Evolutionary conservation across 2,329 filamentous ascomycete species (phyloP).

Genomic region (Lecanicillium sp.): DNA sequence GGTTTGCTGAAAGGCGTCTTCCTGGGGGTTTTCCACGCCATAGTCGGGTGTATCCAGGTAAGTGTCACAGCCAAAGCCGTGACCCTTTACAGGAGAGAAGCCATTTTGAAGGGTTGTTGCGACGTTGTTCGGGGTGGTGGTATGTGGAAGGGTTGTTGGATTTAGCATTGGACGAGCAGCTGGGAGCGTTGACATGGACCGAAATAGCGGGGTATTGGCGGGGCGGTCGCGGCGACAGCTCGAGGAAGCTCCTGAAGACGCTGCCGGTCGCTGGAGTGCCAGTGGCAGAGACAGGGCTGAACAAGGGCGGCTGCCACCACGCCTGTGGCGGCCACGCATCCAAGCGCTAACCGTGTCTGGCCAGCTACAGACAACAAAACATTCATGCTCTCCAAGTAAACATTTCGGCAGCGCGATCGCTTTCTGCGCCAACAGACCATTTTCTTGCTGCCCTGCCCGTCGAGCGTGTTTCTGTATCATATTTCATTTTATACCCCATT

Average conservation of each 20-base stretch:
- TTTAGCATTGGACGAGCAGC: not conserved
- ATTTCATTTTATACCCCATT: too few relatives aligned
- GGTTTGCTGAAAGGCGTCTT: constrained; percentile 36
- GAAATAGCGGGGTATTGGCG: constrained; percentile 1
- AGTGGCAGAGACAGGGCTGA: not conserved
- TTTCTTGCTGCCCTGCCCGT: too few relatives aligned
- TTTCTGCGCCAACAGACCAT: too few relatives aligned
- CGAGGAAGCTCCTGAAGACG: constrained; percentile 2
- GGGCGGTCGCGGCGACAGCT: not conserved
- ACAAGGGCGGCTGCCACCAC: not conserved
- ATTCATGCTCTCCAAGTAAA: not conserved
- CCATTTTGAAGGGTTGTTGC: constrained; percentile 28
- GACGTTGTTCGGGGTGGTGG: not conserved
- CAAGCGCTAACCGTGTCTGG: not conserved
- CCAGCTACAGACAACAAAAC: not conserved
- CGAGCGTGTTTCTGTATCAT: too few relatives aligned
- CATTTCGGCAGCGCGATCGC: not conserved
- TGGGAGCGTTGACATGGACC: not conserved
- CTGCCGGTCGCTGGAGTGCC: too few relatives aligned
- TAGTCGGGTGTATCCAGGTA: constrained; percentile 28
- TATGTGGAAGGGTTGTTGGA: constrained; percentile 2
- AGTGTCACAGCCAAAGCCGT: constrained; percentile 47
- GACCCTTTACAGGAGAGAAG: constrained; percentile 38
- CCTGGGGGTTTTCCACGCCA: constrained; percentile 45
- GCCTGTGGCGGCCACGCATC: not conserved